Conservation (phyloP, 1,284 basidiomycete genomes). For the Heliocybe sulcata region DNA sequence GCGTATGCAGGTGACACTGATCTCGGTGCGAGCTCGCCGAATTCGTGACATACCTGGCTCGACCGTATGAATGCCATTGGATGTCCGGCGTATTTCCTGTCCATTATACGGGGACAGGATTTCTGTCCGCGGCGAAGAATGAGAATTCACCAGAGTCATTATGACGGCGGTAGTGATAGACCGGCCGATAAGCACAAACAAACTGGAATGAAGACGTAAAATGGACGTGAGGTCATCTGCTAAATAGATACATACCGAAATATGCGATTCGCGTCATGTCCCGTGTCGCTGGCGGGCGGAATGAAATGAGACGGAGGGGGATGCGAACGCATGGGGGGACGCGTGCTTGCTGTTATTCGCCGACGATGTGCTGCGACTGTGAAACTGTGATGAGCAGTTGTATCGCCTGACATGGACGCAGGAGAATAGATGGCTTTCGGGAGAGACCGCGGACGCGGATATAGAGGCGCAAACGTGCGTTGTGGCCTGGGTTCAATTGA, state of each 20-base stretch:
- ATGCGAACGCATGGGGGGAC: neutral
- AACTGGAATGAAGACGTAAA: neutral
- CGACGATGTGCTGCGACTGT: neutral
- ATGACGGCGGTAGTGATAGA: neutral
- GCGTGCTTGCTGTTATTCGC: conserved; percentile 1
- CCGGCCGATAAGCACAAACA: neutral
- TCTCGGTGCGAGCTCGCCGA: neutral
- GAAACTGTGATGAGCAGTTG: neutral
- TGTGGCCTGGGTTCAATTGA: neutral
- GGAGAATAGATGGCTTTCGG: neutral
- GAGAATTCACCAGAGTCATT: neutral
- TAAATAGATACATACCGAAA: too few relatives aligned
- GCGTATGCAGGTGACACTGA: neutral
- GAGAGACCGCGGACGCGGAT: neutral
- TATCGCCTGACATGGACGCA: neutral
- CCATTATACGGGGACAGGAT: neutral
- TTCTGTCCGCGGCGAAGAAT: neutral
- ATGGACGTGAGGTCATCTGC: neutral
- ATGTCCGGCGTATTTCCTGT: neutral
- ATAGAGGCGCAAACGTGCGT: neutral
- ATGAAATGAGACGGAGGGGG: neutral
- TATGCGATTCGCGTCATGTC: neutral
- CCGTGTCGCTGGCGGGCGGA: neutral
- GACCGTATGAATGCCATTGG: neutral
- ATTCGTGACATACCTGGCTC: too few relatives aligned